Percentiles rank a stretch among this genome's conserved stretches.
These are phyloP conservation scores for Fraxinus quadrangulata DNA, from an alignment of 257 asterid genomes.

Conservation along the genomic window DNA sequence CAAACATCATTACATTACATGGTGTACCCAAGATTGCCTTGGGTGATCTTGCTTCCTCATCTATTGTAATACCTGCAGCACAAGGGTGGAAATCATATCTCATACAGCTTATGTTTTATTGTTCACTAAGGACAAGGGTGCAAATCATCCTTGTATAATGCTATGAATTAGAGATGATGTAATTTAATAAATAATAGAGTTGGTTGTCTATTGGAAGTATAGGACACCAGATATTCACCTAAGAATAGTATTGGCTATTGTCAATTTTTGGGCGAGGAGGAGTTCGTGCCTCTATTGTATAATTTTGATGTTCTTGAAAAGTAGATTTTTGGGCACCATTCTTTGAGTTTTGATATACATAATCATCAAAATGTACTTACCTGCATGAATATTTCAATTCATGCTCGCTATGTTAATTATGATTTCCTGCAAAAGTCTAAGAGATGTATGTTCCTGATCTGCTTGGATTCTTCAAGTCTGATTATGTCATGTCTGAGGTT, in stretches of 20 bases:
- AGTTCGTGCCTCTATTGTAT: background rate
- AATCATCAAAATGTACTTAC: background rate
- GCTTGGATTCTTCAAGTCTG: background rate
- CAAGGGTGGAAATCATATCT: too few relatives aligned
- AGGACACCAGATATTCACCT: background rate
- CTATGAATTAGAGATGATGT: background rate
- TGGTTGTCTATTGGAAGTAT: background rate
- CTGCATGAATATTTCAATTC: conserved; percentile 1
- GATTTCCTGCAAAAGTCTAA: conserved; percentile 21
- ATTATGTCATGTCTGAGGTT: background rate
- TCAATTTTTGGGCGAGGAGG: background rate
- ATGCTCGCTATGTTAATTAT: conserved; percentile 15
- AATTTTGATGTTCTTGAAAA: background rate
- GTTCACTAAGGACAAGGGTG: background rate
- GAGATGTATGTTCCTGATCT: conserved; percentile 14
- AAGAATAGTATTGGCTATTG: background rate
- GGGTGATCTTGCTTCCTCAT: background rate
- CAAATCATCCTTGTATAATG: background rate
- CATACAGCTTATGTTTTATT: too few relatives aligned
- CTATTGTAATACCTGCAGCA: background rate
- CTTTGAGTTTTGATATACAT: too few relatives aligned
- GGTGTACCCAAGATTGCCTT: background rate
- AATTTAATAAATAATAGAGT: background rate
- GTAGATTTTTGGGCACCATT: background rate
- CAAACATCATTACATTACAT: background rate